These are phyloP conservation scores for Penstemon eatonii DNA, from an alignment of 257 asterid species.

Conservation along the genomic window DNA sequence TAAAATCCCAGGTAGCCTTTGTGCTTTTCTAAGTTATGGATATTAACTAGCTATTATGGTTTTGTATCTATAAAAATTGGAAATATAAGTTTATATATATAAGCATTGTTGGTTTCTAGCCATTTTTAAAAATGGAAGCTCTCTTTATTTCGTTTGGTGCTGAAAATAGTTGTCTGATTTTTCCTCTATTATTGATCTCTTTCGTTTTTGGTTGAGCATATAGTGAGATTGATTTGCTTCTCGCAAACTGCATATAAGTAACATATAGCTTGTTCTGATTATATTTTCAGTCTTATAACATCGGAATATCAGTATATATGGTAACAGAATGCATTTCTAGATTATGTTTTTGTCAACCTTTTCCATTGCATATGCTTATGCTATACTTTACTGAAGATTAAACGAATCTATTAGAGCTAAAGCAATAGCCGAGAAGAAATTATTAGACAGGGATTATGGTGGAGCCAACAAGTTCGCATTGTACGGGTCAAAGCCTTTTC, in stretches of 20 bases:
- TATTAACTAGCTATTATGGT: too few relatives aligned
- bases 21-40: too few relatives aligned
- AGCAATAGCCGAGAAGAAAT: conserved; percentile 54
- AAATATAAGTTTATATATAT: too few relatives aligned
- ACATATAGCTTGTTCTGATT: too few relatives aligned
- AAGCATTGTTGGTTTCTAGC: too few relatives aligned
- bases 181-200: too few relatives aligned
- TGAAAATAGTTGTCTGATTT: too few relatives aligned
- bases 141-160: not conserved
- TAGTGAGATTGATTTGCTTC: not conserved
- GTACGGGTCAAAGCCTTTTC: conserved; percentile 55
- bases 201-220: not conserved
- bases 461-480: conserved; percentile 65
- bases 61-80: too few relatives aligned
- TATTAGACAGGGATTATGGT: conserved; percentile 45
- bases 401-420: conserved; percentile 61
- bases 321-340: not conserved
- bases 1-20: too few relatives aligned
- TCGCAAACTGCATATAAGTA: not conserved
- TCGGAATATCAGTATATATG: not conserved
- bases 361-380: conserved; percentile 10
- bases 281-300: not conserved
- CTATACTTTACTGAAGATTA: conserved; percentile 7
- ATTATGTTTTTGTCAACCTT: not conserved
- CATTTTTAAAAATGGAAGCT: too few relatives aligned